Percentiles rank a stretch among this genome's conserved stretches.
These are phyloP conservation scores for Sphaerostilbella broomeana DNA, from an alignment of 2,329 filamentous ascomycete genomes.

Conservation along the genomic window DNA sequence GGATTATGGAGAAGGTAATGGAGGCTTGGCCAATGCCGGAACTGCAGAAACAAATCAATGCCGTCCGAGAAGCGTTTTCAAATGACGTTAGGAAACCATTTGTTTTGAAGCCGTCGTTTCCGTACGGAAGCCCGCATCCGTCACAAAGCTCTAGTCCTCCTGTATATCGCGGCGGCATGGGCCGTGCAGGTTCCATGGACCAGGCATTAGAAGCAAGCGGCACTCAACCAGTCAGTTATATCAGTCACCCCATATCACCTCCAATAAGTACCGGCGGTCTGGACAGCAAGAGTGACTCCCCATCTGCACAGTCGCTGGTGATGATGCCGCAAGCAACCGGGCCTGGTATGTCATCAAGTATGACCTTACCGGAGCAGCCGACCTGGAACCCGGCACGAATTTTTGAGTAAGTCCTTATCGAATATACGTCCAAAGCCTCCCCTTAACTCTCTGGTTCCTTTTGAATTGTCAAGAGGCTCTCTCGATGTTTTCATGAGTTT, in stretches of 20 bases:
- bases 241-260: conserved; percentile 68
- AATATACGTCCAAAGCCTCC: neutral
- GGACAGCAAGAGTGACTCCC: conserved; percentile 72
- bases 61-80: conserved; percentile 84
- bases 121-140: conserved; percentile 71
- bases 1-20: conserved; percentile 80
- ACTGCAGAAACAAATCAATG: conserved; percentile 83
- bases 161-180: conserved; percentile 42
- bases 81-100: conserved; percentile 79
- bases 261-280: conserved; percentile 67
- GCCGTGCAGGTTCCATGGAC: conserved; percentile 44
- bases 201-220: conserved; percentile 48
- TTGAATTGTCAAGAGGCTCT: neutral
- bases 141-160: conserved; percentile 56
- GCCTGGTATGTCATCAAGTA: conserved; percentile 44
- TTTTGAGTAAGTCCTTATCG: conserved; percentile 65
- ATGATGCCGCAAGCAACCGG: conserved; percentile 60
- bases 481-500: conserved; percentile 1
- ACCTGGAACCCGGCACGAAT: conserved; percentile 82
- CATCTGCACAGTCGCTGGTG: conserved; percentile 62
- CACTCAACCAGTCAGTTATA: conserved; percentile 59
- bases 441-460: neutral
- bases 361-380: conserved; percentile 56
- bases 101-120: conserved; percentile 80
- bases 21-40: conserved; percentile 81